Evolutionary conservation across 495 filamentous ascomycete species (phyloP), one percentile per base, ranked within the genome.

Genomic region (Xylaria intraflava): DNA sequence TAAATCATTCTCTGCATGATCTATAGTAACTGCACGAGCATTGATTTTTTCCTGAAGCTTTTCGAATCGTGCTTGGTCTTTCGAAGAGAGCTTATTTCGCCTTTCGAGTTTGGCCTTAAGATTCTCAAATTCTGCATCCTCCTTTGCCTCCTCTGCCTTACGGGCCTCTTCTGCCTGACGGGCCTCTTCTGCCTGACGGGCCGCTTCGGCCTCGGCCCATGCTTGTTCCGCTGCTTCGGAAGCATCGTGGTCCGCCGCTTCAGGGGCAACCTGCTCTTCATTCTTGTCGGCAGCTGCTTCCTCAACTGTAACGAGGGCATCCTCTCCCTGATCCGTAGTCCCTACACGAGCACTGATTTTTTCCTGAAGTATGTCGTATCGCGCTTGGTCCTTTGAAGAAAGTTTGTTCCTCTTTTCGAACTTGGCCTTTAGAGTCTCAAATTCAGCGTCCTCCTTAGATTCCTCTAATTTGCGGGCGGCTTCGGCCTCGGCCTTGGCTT

Each of bases 21-120:
- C 62, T 35, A 40, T 31, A 3, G 30, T 9, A 39, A 14, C 33
- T 5, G 12, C 17, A 30, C 65, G 62, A 27, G 64, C 68, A 12
- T 69, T 56, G 42, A 65, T 62, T 53, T 60, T 70, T 46, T 64
- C 60, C 29, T 59, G 66, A 16, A 71, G 65, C 46, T 72, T 58
- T 30, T 74, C 61, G 19, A 67, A 54, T 52, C 71, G 69, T 55
- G 62, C 62, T 27, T 61, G 62, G 39, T 68, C 65, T 30, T 59
- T 68, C 16, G 59, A 58, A 45, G 30, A 61, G 11, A 70, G 49
- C 50, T 66, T 72, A 33, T 58, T 62, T 38, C 57, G 63, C 39
- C 49, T 65, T 22, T 45, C 46, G 10, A 45, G 55, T 51, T 64
- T 66, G 9, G 58, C 26, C 6, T 51, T 55, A 9, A 66, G 53